Conservation (phyloP, 805 yeast species). For the Hanseniaspora hatyaiensis region DNA sequence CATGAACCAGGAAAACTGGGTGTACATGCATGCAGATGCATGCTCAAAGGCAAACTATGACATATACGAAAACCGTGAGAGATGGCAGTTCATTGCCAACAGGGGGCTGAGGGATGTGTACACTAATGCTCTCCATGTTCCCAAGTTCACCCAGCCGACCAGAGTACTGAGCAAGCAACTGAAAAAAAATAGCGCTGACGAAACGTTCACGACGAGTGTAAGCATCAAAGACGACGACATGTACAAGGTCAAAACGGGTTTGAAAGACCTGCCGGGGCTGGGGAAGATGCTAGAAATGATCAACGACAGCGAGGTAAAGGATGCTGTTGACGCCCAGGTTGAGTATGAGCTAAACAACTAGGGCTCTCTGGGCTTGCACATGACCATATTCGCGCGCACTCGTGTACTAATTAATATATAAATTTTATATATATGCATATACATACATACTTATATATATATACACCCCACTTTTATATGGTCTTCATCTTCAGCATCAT, state of each 20-base stretch:
- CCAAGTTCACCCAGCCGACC: slow-evolving; percentile 64
- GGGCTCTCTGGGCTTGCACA: neutral
- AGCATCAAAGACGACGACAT: slow-evolving; percentile 38
- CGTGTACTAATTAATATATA: too few species aligned
- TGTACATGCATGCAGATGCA: slow-evolving; percentile 71
- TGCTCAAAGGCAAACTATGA: slow-evolving; percentile 59
- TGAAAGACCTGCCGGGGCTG: slow-evolving; percentile 41
- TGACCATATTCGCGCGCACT: too few species aligned
- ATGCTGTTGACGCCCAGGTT: slow-evolving; percentile 12
- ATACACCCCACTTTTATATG: too few species aligned
- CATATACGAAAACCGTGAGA: slow-evolving; percentile 46
- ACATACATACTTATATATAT: too few species aligned
- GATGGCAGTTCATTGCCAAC: slow-evolving; percentile 33
- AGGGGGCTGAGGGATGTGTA: slow-evolving; percentile 68
- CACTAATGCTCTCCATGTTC: slow-evolving; percentile 70
- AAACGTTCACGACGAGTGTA: slow-evolving; percentile 29
- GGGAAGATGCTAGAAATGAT: slow-evolving; percentile 48
- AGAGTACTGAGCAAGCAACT: slow-evolving; percentile 23
- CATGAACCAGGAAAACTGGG: slow-evolving; percentile 65
- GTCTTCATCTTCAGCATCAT: too few species aligned
- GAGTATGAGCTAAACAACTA: slow-evolving; percentile 7
- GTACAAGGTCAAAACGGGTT: slow-evolving; percentile 46
- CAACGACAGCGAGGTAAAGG: slow-evolving; percentile 37
- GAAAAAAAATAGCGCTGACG: slow-evolving; percentile 21
- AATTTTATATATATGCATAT: too few species aligned